phyloP scores from a whole-genome alignment of 2,329 filamentous ascomycete species.

The Rosellinia necatrix region DNA sequence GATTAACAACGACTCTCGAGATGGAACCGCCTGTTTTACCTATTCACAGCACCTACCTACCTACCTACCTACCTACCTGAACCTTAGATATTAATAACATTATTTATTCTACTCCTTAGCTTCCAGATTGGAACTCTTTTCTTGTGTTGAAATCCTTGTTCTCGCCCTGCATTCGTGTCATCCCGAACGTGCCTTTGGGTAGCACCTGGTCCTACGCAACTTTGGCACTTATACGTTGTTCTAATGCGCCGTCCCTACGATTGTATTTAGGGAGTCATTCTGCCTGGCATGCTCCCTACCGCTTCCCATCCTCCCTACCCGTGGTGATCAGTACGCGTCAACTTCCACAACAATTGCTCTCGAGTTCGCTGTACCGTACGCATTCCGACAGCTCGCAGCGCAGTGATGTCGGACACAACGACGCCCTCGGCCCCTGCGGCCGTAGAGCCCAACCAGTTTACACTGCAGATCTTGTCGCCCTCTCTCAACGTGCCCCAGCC shows the following conservation, averaged over 20 bases:
- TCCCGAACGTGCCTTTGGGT: too few species aligned
- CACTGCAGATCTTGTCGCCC: slow-evolving; percentile 63
- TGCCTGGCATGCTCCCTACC: slow-evolving; percentile 31
- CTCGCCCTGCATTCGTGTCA: neutral
- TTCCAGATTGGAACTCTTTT: too few species aligned
- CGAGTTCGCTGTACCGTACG: too few species aligned
- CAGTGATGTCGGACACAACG: slow-evolving; percentile 25
- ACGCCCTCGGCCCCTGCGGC: slow-evolving; percentile 38
- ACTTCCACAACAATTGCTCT: too few species aligned
- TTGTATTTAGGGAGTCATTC: slow-evolving; percentile 1
- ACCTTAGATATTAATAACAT: too few species aligned
- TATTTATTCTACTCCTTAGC: too few species aligned
- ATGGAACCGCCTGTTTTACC: too few species aligned
- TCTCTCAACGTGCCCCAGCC: slow-evolving; percentile 58
- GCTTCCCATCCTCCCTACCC: slow-evolving; percentile 9
- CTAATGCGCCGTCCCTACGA: slow-evolving; percentile 8
- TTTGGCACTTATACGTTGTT: neutral
- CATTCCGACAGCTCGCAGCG: neutral
- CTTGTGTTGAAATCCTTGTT: neutral
- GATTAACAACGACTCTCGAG: too few species aligned
- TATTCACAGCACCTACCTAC: too few species aligned
- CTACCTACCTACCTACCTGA: too few species aligned
- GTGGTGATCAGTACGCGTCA: slow-evolving; percentile 25
- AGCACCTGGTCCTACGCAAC: too few species aligned
- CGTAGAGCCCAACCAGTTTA: slow-evolving; percentile 46